Evolutionary conservation across 768 basidiomycete genomes (phyloP), one percentile per base, ranked within the genome.

Genomic region (Termitomyces sp.): DNA sequence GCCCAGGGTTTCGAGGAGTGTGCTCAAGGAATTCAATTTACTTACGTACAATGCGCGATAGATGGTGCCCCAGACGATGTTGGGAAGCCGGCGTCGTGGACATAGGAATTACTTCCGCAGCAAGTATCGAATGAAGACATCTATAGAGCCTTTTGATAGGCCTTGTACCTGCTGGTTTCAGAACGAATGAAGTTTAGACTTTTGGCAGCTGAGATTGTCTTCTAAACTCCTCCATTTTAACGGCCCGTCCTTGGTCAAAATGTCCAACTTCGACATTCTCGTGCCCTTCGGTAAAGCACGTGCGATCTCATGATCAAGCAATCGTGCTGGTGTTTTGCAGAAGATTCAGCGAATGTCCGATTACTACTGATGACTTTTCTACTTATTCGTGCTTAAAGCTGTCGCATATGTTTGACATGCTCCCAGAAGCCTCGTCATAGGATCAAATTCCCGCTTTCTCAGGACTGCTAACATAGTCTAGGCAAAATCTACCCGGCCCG

Each of bases 121-220:
- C 81, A 15, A 82, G 81, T 63, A 78, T 83, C 45, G 77, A 81
- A 61, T 78, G 68, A 69, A 54, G 44, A 20, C 31, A 31, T 37
- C 27, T 24, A 30, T 34, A 13, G 13, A 13, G 13, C 51, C 54
- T 31, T 24, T 33, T 53, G 58, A 57, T 56, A 42, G 51, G 49
- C 54, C 22, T 58, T 58, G 62, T 60, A 56, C 46, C 57, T 56
- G 53, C 44, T 54, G 33, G 36, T 45, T 51, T 41, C 6, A 55
- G 24, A 60, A 52, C 39, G 53, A 53, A 36, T 52, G 45, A 47
- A 37, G 13, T 48, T 58, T 62, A 55, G 48, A 60, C 58, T 59
- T 50, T 8, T 51, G 47, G 33, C 22, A 58, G 37, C 62, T 54
- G 45, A 50, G 20, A 34, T n/a, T n/a, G 45, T 7, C 31, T 36